Conservation (phyloP, 768 basidiomycete genomes). For the Rhizopogon vinicolor region DNA sequence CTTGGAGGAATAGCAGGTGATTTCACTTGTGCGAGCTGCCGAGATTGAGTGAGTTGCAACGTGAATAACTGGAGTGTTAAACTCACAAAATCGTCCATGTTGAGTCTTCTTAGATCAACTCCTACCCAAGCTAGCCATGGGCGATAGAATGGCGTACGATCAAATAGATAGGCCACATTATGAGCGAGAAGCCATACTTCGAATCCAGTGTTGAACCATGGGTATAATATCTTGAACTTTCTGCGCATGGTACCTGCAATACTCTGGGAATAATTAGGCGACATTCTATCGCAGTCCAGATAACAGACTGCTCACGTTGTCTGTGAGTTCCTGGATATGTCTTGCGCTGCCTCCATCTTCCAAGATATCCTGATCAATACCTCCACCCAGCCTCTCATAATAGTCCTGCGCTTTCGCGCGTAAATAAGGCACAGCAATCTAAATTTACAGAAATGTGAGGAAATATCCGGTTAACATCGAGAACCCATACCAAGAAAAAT, state of each 20-base stretch:
- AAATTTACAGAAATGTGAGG: conserved; percentile 2
- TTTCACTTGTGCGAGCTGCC: conserved; percentile 12
- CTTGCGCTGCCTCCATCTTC: conserved; percentile 46
- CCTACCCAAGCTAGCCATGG: conserved; percentile 91
- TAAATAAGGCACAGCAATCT: conserved; percentile 85
- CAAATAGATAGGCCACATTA: conserved; percentile 90
- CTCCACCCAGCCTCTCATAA: conserved; percentile 87
- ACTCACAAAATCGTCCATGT: conserved; percentile 74
- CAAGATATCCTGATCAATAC: conserved; percentile 59
- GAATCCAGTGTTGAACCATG: conserved; percentile 71
- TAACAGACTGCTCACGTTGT: conserved; percentile 39
- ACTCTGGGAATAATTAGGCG: conserved; percentile 32
- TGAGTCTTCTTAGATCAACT: conserved; percentile 75
- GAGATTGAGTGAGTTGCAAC: neutral
- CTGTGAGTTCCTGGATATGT: conserved; percentile 41
- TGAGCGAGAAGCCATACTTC: conserved; percentile 81
- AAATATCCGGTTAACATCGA: neutral
- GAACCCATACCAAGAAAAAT: conserved; percentile 65
- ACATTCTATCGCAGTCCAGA: neutral
- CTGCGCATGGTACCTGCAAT: conserved; percentile 50
- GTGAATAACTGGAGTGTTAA: neutral
- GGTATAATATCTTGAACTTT: conserved; percentile 72
- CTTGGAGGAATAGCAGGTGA: conserved; percentile 17
- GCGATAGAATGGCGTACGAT: conserved; percentile 78
- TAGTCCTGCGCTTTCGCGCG: conserved; percentile 88